Evolutionary conservation across 495 filamentous ascomycete species (phyloP).

Genomic region (Podospora australis): DNA sequence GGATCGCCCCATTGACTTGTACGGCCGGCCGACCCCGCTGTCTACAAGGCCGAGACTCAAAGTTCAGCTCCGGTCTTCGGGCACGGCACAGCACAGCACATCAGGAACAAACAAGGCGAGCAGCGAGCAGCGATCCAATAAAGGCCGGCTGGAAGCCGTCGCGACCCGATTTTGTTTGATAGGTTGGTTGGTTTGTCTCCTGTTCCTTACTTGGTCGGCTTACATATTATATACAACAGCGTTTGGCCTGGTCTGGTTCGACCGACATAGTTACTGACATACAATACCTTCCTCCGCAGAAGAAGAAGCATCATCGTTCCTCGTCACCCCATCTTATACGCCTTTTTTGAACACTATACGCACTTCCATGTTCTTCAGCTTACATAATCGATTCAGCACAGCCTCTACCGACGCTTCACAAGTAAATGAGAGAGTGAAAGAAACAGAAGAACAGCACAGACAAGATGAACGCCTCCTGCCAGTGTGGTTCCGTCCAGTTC

Average conservation of each 20-base stretch:
- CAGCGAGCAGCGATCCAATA: too few species aligned
- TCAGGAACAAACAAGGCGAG: neutral
- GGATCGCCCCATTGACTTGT: neutral
- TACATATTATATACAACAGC: too few species aligned
- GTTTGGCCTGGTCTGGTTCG: too few species aligned
- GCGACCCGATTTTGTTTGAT: neutral
- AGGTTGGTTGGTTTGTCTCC: neutral
- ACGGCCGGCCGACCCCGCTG: neutral
- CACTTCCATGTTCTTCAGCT: neutral
- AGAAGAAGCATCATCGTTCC: too few species aligned
- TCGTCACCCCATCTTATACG: neutral
- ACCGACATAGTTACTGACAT: too few species aligned
- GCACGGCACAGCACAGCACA: neutral
- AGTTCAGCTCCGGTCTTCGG: conserved; percentile 7
- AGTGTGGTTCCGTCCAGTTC: conserved; percentile 58
- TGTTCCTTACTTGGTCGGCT: too few species aligned
- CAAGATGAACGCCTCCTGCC: conserved; percentile 51
- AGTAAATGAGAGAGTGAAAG: too few species aligned
- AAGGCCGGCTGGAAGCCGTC: conserved; percentile 5
- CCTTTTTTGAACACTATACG: neutral
- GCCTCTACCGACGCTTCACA: neutral
- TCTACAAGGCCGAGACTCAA: neutral
- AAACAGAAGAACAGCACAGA: neutral
- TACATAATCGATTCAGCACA: neutral
- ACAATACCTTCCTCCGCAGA: too few species aligned